Evolutionary conservation across 768 basidiomycete genomes (phyloP).

Genomic region (Podaxis sp.): DNA sequence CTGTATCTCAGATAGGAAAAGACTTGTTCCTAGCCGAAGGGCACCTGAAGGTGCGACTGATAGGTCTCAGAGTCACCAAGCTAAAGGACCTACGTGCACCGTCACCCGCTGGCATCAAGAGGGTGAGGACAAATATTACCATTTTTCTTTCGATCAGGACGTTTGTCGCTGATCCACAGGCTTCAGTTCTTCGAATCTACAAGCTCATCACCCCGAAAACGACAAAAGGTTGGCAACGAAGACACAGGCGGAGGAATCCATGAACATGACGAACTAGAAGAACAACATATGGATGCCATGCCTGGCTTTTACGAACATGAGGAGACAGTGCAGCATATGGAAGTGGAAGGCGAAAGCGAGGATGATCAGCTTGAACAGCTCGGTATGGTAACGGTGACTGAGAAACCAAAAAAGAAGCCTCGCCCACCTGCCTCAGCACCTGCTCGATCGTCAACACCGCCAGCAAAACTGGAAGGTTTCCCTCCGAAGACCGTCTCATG

Average conservation of each 20-base stretch:
- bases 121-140: conserved; percentile 37
- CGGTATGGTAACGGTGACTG: neutral
- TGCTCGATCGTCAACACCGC: conserved; percentile 12
- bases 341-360: conserved; percentile 15
- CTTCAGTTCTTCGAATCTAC: conserved; percentile 54
- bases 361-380: conserved; percentile 16
- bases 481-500: neutral
- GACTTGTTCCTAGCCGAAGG: conserved; percentile 78
- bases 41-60: conserved; percentile 75
- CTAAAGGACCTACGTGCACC: conserved; percentile 72
- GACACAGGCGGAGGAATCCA: conserved; percentile 16
- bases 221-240: conserved; percentile 23
- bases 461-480: neutral
- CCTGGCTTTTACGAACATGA: conserved; percentile 52
- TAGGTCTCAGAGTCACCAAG: conserved; percentile 86
- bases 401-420: conserved; percentile 10
- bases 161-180: neutral
- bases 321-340: conserved; percentile 28
- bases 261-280: conserved; percentile 19
- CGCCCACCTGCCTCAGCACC: conserved; percentile 23
- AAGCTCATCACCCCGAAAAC: conserved; percentile 14
- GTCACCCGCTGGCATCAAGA: conserved; percentile 60
- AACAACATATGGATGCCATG: conserved; percentile 34
- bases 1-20: conserved; percentile 59
- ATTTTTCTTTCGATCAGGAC: neutral